Base-by-base conservation (phyloP, 2,329 filamentous ascomycete species). In the Talaromyces sp. region DNA sequence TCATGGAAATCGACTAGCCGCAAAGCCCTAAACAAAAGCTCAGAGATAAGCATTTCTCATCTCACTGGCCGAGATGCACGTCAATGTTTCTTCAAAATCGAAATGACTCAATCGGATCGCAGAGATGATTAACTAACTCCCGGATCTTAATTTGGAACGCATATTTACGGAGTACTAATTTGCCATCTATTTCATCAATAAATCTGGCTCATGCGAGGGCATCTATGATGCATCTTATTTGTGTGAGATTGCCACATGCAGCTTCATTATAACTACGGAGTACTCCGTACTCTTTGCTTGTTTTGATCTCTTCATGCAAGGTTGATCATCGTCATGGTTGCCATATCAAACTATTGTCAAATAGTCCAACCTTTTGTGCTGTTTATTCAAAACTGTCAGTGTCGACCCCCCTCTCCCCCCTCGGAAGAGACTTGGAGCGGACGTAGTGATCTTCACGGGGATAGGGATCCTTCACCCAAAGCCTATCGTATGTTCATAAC, bases 21-120 rank as follows among this genome's bases (percentile, higher is more conserved):
- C 8, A 25, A 31, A 46, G 25, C 43, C 43, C 43, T 46, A 46
- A 33, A 19, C 11, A 28, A 37, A 35, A 35, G 33, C 48, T 51
- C 35, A 51, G 22, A 52, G 48, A 52, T 52, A 52, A 52, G 48
- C 48, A 52, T 52, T 52, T 33, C 35, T 19, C 33, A 52, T 15
- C 48, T 52, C 48, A 52, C 48, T 52, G 48, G 48, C 35, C 48
- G 22, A 21, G 2, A 33, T 48, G 45, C 45, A 48, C 17, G 28
- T 48, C 45, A 48, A 28, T 21, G 3, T 35, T 35, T 28, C 19
- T 28, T 28, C 25, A 28, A n/a, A n/a, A n/a, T n/a, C n/a, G n/a
- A n/a, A 28, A 28, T 28, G 25, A 28, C 25, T 48, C 45, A 48
- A 48, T 48, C 45, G 45, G 28, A 48, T 48, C 45, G 45, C 33